A percentile compares a stretch with the other conserved stretches of the same genome.
Conservation (phyloP, 2,329 filamentous ascomycete species). For the Diplodia mutila region DNA sequence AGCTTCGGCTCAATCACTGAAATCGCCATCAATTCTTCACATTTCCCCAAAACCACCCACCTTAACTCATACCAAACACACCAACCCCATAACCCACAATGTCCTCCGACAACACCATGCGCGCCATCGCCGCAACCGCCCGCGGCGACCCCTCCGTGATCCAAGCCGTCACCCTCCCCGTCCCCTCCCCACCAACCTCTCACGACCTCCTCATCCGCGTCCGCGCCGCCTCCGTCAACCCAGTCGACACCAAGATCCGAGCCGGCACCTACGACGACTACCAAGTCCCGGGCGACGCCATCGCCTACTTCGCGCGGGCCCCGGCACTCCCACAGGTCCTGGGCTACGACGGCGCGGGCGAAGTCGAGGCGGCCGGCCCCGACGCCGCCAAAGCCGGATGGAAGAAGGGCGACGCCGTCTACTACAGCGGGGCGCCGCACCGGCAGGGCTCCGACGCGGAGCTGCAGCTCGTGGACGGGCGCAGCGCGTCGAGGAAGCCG, state of each 20-base stretch:
- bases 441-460: constrained; percentile 50
- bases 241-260: constrained; percentile 46
- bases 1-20: background rate
- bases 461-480: constrained; percentile 48
- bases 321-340: constrained; percentile 43
- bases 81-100: constrained; percentile 28
- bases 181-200: constrained; percentile 36
- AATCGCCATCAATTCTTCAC: background rate
- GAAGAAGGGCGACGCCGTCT: constrained; percentile 49
- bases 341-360: constrained; percentile 51
- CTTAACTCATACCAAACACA: background rate
- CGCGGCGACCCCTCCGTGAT: constrained; percentile 37
- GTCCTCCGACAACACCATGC: constrained; percentile 25
- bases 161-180: constrained; percentile 36
- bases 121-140: constrained; percentile 37
- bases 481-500: constrained; percentile 47
- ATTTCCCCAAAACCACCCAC: background rate
- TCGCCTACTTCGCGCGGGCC: constrained; percentile 41
- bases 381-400: constrained; percentile 39
- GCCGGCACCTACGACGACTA: constrained; percentile 44
- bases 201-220: constrained; percentile 45
- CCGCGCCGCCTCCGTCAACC: constrained; percentile 46
- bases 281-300: constrained; percentile 30
- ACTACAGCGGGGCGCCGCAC: constrained; percentile 46
- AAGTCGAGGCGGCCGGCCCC: constrained; percentile 38